These are phyloP conservation scores for Hyaloscypha finlandica DNA, from an alignment of 495 filamentous ascomycete genomes.

Conservation along the genomic window DNA sequence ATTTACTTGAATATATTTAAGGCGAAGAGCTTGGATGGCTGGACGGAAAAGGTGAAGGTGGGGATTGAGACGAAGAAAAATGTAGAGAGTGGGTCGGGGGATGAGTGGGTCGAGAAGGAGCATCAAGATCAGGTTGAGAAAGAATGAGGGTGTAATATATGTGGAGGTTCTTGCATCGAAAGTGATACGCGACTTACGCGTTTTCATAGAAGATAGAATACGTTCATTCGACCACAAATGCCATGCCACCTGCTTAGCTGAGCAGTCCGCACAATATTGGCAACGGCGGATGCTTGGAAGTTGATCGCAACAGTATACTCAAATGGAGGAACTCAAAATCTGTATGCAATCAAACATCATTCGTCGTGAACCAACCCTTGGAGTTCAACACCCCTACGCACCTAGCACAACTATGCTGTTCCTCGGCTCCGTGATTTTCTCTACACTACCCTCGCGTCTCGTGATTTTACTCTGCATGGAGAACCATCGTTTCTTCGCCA, in stretches of 20 bases:
- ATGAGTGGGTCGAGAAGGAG: constrained; percentile 14
- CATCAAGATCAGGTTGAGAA: constrained; percentile 13
- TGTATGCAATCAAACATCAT: background rate
- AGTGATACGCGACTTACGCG: too few species aligned
- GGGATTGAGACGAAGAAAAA: constrained; percentile 24
- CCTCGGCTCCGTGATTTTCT: background rate
- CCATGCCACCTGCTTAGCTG: too few species aligned
- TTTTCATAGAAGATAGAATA: too few species aligned
- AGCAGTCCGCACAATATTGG: too few species aligned
- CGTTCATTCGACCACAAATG: too few species aligned
- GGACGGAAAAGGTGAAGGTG: constrained; percentile 29
- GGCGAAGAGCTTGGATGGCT: constrained; percentile 27
- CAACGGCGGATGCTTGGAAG: too few species aligned
- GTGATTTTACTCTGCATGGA: background rate
- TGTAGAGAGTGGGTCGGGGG: constrained; percentile 12
- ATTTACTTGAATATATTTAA: constrained; percentile 36
- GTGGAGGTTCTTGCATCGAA: too few species aligned
- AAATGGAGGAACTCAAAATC: background rate
- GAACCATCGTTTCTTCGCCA: background rate
- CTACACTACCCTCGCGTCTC: background rate
- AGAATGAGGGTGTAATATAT: background rate
- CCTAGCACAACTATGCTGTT: background rate
- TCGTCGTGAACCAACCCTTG: background rate
- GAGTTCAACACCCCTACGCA: background rate
- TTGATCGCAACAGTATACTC: too few species aligned